Percentiles rank a stretch among this genome's conserved stretches.
phyloP scores from a whole-genome alignment of 768 basidiomycete genomes.

The Rhizopogon salebrosus region DNA sequence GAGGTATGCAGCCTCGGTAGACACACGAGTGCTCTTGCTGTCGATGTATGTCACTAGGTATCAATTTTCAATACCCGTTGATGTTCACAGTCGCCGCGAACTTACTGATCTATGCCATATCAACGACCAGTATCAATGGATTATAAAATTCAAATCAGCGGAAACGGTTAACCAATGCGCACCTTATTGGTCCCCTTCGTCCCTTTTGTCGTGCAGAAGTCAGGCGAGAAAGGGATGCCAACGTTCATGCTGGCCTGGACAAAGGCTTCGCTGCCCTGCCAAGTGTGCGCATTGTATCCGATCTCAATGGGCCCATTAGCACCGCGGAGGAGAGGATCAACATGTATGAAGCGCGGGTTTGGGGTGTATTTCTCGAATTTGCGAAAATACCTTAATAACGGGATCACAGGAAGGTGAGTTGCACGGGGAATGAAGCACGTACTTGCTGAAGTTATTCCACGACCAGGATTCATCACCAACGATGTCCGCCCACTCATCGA shows the following conservation, averaged over 20 bases:
- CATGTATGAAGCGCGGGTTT: constrained; percentile 42
- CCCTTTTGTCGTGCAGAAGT: constrained; percentile 54
- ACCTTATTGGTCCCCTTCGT: constrained; percentile 61
- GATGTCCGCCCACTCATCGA: constrained; percentile 57
- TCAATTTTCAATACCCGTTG: neutral
- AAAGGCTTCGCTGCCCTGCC: constrained; percentile 43
- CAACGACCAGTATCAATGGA: neutral
- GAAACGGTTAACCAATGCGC: constrained; percentile 10
- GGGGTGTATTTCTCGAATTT: constrained; percentile 63
- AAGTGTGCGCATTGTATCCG: constrained; percentile 50
- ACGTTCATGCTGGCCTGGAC: constrained; percentile 45
- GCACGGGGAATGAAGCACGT: neutral
- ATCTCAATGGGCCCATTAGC: constrained; percentile 51
- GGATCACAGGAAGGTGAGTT: neutral
- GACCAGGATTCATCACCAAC: constrained; percentile 52
- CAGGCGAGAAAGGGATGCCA: constrained; percentile 47
- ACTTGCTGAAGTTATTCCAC: constrained; percentile 48
- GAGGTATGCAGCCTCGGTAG: constrained; percentile 20
- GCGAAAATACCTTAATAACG: constrained; percentile 47
- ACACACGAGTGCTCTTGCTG: constrained; percentile 13
- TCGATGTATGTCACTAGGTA: constrained; percentile 7
- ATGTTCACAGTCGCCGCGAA: neutral
- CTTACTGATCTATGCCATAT: neutral
- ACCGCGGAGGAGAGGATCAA: constrained; percentile 43
- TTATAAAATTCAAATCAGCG: neutral